Conservation (phyloP, 1,284 basidiomycete species). For the Bjerkandera adusta region DNA sequence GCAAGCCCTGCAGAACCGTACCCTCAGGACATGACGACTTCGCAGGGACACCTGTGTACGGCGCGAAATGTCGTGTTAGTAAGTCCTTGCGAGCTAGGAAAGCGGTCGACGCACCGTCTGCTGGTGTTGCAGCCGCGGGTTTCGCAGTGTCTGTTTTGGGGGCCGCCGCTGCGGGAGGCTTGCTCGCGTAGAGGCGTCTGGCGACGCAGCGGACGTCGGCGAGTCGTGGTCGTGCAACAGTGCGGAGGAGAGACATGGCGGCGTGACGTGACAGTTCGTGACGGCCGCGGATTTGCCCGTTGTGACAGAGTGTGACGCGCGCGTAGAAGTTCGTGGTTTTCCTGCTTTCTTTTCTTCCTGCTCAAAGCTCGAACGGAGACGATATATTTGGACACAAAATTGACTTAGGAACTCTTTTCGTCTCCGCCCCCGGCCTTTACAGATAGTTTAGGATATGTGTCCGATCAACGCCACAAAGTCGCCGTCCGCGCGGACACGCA, state of each 20-base stretch:
- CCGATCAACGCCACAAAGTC: too few relatives aligned
- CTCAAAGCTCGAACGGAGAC: not conserved
- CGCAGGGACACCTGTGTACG: constrained; percentile 6
- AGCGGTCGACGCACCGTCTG: constrained; percentile 2
- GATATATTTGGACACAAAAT: not conserved
- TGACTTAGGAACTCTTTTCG: not conserved
- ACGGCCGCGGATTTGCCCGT: too few relatives aligned
- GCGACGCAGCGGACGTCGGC: constrained; percentile 18
- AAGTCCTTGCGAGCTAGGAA: not conserved
- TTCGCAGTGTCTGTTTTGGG: not conserved
- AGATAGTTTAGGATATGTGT: not conserved
- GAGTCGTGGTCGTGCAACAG: constrained; percentile 25
- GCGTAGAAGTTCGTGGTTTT: constrained; percentile 1
- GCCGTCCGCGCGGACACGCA: too few relatives aligned
- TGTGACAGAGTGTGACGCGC: not conserved
- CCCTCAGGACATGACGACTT: constrained; percentile 65
- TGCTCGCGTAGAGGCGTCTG: constrained; percentile 4
- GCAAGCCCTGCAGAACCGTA: constrained; percentile 74
- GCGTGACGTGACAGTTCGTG: constrained; percentile 10
- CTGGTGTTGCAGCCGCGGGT: not conserved
- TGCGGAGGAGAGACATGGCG: constrained; percentile 28
- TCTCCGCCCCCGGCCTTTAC: not conserved
- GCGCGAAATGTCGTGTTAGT: not conserved
- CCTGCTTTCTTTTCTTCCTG: constrained; percentile 1
- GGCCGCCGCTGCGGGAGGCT: not conserved